Evolutionary conservation across 1,139 yeast species (phyloP), one percentile per base, ranked within the genome.

Genomic region (Debaryomyces robertsiae): DNA sequence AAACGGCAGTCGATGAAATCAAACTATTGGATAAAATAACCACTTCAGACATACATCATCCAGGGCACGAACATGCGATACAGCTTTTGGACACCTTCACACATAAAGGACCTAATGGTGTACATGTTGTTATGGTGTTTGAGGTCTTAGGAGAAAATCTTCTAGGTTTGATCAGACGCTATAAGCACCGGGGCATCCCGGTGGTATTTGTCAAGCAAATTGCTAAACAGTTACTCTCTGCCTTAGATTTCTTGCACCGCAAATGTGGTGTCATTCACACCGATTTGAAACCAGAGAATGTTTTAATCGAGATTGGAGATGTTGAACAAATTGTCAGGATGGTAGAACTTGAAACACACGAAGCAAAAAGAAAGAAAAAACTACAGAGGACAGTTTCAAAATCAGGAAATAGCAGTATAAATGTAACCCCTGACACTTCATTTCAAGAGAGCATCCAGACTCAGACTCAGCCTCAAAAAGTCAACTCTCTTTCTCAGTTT

Each of bases 231-330:
- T 74, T 88, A 30, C 65, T 88, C 39, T 69, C 84, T 15, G 89
- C 93, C 0, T 67, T 87, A 47, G 95, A 89, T 61, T 88, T 84
- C 57, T 66, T 89, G 48, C 96, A 89, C 58, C 67, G 93, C 33
- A 83, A 78, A 50, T 86, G 95, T 62, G 96, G 95, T n/a, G 83
- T 89, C 27, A 85, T 89, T 45, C 96, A 89, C 63, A 89, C 96
- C 0, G 96, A 89, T 57, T 69, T 89, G 46, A 89, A 89, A 61
- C 96, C 96, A 0, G 96, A 89, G 59, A 89, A 89, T 58, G 84
- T 89, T n/a, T 66, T 89, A 47, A 75, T 88, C 37, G 90, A 85
- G 54, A 83, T 88, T 45, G 84, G 83, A 29, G 89, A 87, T 52
- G 91, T 84, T 25, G 90, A 84, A 53, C 77, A 74, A 44, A 77